Evolutionary conservation across 352 stramenopile genomes (phyloP), one percentile per base, ranked within the genome.

Genomic region (Phytophthora litchii): DNA sequence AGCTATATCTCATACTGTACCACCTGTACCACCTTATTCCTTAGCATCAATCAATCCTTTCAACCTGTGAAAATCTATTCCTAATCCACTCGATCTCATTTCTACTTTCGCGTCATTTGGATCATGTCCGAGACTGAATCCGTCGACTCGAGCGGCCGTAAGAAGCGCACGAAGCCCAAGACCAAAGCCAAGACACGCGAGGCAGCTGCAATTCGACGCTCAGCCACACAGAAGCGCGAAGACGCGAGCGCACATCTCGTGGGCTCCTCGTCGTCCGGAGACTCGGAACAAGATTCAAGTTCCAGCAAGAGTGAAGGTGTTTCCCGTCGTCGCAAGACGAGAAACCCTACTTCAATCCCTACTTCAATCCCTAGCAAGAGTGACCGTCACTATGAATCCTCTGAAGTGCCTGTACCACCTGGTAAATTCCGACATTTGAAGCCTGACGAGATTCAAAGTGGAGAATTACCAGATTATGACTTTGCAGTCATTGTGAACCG

Each of bases 361-460:
- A 27, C 23, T 27, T 27, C 23, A 27, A 27, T 27, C 5, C 23
- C 23, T 5, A 48, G 14, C 29, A 70, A 57, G 50, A 57, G 42
- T 59, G 40, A 51, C 17, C n/a, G 41, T 40, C 36, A 37, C 13
- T 56, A 48, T 14, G 37, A 65, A n/a, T 76, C 76, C 16, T 65
- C 65, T 14, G 48, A 60, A 3, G 20, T 60, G 8, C 54, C 56
- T 9, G 11, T 23, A 29, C 29, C 58, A 17, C 60, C 48, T 4
- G 86, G 83, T 37, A 78, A 76, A 38, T 94, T 92, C 53, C 55
- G 83, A 2, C 92, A 95, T 57, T 67, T 95, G n/a, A 91, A 91
- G 51, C 83, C 86, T 1, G 78, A 89, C 27, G 83, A 95, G 49
- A 88, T 95, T 54, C 36, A 82, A 60, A 84, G 66, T 36, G 83